phyloP scores from a whole-genome alignment of 108 stramenopile genomes.

The Mayamaea pseudoterrestris region DNA sequence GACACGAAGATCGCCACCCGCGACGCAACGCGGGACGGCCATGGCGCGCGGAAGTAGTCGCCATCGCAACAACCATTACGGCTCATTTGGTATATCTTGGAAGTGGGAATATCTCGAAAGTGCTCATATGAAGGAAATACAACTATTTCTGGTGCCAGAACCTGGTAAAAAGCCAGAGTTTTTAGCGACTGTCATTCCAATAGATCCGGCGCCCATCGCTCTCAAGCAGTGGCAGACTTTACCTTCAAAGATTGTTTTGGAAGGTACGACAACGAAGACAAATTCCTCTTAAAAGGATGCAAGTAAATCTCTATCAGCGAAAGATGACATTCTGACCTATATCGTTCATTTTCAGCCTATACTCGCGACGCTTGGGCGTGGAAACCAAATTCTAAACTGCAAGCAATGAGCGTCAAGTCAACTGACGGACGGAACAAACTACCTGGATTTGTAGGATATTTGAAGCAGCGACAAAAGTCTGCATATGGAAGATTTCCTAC shows the following conservation, averaged over 20 bases:
- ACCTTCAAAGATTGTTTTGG: constrained; percentile 27
- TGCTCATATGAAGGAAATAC: constrained; percentile 20
- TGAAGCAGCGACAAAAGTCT: constrained; percentile 60
- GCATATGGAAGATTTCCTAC: constrained; percentile 45
- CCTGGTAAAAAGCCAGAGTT: constrained; percentile 65
- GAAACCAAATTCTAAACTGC: constrained; percentile 10
- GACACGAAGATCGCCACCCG: no score
- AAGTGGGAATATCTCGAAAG: no score
- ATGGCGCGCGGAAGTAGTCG: no score
- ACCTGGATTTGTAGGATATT: constrained; percentile 60
- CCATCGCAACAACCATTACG: no score
- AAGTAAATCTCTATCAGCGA: no score
- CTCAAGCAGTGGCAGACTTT: constrained; percentile 6
- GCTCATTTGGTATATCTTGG: no score
- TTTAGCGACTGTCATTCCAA: constrained; percentile 38
- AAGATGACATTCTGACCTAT: no score
- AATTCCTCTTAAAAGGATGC: no score
- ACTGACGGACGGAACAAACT: constrained; percentile 64
- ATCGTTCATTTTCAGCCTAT: no score
- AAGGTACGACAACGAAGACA: no score
- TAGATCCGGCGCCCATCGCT: constrained; percentile 6
- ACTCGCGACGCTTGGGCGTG: constrained; percentile 67
- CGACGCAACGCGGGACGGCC: no score
- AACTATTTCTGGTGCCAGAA: constrained; percentile 29
- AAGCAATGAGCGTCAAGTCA: constrained; percentile 18